These are phyloP conservation scores for Pichia eremophila DNA, from an alignment of 805 yeast genomes.

Conservation along the genomic window DNA sequence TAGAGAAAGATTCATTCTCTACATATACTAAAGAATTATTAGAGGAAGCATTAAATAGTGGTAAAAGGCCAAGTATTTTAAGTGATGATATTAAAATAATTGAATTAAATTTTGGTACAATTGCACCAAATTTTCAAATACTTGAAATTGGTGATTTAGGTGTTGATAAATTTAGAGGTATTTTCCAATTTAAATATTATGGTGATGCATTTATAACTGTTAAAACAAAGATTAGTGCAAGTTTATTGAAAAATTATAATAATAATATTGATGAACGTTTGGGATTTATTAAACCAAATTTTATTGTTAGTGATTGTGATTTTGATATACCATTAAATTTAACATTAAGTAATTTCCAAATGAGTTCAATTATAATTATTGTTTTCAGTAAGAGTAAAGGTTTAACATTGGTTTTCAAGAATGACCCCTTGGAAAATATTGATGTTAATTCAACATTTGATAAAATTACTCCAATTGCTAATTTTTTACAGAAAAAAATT, in stretches of 20 bases:
- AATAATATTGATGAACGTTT: conserved; percentile 22
- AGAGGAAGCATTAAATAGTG: conserved; percentile 66
- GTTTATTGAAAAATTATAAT: conserved; percentile 61
- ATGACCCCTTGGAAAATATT: conserved; percentile 80
- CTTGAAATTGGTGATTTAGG: conserved; percentile 78
- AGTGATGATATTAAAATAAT: conserved; percentile 61
- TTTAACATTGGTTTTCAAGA: conserved; percentile 75
- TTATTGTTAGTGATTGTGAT: conserved; percentile 54
- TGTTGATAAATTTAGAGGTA: conserved; percentile 68
- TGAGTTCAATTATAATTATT: conserved; percentile 75
- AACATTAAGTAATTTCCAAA: conserved; percentile 58
- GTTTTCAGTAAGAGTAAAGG: conserved; percentile 80
- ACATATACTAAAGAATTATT: conserved; percentile 56
- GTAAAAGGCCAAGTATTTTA: conserved; percentile 59
- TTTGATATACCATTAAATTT: conserved; percentile 74
- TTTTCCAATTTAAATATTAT: conserved; percentile 63
- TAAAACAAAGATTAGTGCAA: conserved; percentile 76
- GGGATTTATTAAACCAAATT: conserved; percentile 59
- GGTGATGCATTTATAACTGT: conserved; percentile 72
- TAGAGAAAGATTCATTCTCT: conserved; percentile 55
- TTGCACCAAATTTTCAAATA: conserved; percentile 68
- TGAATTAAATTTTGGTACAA: conserved; percentile 63
- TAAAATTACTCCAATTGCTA: conserved; percentile 73
- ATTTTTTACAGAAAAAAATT: conserved; percentile 71
- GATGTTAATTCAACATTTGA: conserved; percentile 83